These are phyloP conservation scores for Dendrobium chrysotoxum DNA, from an alignment of 106 monocot genomes.

Conservation along the genomic window DNA sequence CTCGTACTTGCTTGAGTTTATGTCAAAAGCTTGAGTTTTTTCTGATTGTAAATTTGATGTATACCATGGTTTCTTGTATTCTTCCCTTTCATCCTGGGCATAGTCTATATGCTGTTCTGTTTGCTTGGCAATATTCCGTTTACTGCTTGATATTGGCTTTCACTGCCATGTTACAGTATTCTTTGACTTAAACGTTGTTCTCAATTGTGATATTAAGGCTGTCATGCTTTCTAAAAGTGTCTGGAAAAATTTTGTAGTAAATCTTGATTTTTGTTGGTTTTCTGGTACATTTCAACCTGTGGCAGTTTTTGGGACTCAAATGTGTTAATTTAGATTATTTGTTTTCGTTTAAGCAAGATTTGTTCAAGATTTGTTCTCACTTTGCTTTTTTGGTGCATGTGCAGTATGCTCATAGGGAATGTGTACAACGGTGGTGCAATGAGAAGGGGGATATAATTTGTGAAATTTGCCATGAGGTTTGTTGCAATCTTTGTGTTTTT, in stretches of 20 bases:
- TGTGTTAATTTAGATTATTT: not conserved
- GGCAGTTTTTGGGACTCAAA: not conserved
- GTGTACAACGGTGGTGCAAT: conserved; percentile 88
- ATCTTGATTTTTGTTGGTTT: not conserved
- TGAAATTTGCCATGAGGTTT: conserved; percentile 94
- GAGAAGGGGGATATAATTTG: conserved; percentile 93
- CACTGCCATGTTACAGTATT: not conserved
- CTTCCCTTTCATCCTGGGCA: not conserved
- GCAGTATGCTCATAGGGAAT: conserved; percentile 89
- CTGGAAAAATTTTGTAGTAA: not conserved
- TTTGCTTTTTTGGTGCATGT: not conserved
- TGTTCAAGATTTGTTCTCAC: conserved; percentile 1
- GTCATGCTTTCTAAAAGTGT: not conserved
- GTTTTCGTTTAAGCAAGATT: not conserved
- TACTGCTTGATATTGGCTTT: not conserved
- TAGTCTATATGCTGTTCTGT: not conserved
- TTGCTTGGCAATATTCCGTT: not conserved
- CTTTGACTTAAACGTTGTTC: not conserved
- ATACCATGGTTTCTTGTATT: not conserved
- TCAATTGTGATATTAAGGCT: not conserved
- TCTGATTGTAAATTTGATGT: not conserved
- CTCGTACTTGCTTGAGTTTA: not conserved
- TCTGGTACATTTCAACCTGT: not conserved
- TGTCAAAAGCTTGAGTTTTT: not conserved
- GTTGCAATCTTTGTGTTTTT: conserved; percentile 5